A percentile compares a stretch with the other conserved stretches of the same genome.
Conservation (phyloP, 2,329 filamentous ascomycete species). For the Coniochaeta prunicola region DNA sequence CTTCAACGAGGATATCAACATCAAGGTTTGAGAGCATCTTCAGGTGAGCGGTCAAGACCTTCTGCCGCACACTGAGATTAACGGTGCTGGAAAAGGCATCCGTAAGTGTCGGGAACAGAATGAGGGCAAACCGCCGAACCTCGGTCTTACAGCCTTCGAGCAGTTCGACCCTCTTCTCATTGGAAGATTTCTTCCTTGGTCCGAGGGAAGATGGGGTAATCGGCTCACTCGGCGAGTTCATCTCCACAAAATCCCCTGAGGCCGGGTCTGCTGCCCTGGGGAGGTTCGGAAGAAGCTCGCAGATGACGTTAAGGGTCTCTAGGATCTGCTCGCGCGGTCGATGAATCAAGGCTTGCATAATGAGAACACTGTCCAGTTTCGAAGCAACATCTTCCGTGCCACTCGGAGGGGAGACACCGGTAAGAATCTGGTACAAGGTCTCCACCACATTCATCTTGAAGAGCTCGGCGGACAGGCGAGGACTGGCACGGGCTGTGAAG, state of each 20-base stretch:
- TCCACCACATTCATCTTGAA: conserved; percentile 97
- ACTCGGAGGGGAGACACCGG: conserved; percentile 83
- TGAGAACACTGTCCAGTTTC: conserved; percentile 91
- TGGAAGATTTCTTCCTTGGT: conserved; percentile 49
- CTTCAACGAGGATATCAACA: conserved; percentile 73
- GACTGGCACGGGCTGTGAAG: conserved; percentile 84
- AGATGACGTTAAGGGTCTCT: conserved; percentile 95
- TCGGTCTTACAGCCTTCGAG: conserved; percentile 77
- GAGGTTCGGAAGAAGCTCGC: conserved; percentile 78
- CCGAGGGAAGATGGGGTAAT: conserved; percentile 30
- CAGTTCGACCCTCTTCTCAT: conserved; percentile 76
- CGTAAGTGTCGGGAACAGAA: conserved; percentile 88
- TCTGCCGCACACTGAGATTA: conserved; percentile 88
- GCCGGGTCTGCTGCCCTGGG: conserved; percentile 44
- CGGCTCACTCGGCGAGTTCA: conserved; percentile 29
- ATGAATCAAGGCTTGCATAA: conserved; percentile 98
- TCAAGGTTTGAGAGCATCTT: conserved; percentile 99
- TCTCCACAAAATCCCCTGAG: conserved; percentile 35
- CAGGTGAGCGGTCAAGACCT: conserved; percentile 88
- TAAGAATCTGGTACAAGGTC: conserved; percentile 94
- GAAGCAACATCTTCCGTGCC: conserved; percentile 70
- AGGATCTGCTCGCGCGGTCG: conserved; percentile 92
- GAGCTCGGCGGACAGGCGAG: conserved; percentile 77
- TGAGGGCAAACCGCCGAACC: conserved; percentile 85
- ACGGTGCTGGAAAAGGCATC: conserved; percentile 98